Base-by-base conservation (phyloP, 768 basidiomycete species). In the Agaricus subrufescens region DNA sequence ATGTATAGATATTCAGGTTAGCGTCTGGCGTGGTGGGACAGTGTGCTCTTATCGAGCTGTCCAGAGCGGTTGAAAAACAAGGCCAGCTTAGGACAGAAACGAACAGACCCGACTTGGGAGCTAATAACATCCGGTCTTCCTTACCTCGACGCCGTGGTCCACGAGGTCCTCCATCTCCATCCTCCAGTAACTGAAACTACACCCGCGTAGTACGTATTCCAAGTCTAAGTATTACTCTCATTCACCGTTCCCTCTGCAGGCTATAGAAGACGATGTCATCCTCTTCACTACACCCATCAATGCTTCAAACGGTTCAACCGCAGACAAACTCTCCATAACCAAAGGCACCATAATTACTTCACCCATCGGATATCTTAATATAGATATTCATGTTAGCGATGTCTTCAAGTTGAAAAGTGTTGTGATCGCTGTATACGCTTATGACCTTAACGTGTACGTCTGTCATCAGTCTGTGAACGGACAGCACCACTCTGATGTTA, bases 1-100 rank as follows among this genome's bases (percentile, higher is more conserved):
- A n/a, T n/a, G n/a, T n/a, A n/a, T n/a, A n/a, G n/a, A n/a, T n/a
- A n/a, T n/a, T n/a, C n/a, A n/a, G n/a, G n/a, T n/a, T n/a, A n/a
- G n/a, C n/a, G n/a, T n/a, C 11, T 34, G 7, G 1, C 31, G 31
- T 6, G 31, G 31, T 6, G 9, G n/a, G n/a, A n/a, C 25, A 79
- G 79, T 85, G 83, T 81, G 78, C 82, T 2, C 68, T 86, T 0
- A 78, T 85, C 31, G 84, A 85, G 61, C 76, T 85, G 1, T 71
- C 72, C 6, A 71, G 67, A 38, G 65, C 79, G 44, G 73, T 67
- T 0, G 71, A 76, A 27, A 69, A 73, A 12, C 84, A 85, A 63
- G 60, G 65, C 8, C 77, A 72, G 44, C 66, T 85, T 10, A 76
- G 82, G 43, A 66, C 75, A 8, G 83, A 86, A 52, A 69, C 85